These are phyloP conservation scores for Hortiboletus flavorubellus DNA, from an alignment of 768 basidiomycete species.

Conservation along the genomic window DNA sequence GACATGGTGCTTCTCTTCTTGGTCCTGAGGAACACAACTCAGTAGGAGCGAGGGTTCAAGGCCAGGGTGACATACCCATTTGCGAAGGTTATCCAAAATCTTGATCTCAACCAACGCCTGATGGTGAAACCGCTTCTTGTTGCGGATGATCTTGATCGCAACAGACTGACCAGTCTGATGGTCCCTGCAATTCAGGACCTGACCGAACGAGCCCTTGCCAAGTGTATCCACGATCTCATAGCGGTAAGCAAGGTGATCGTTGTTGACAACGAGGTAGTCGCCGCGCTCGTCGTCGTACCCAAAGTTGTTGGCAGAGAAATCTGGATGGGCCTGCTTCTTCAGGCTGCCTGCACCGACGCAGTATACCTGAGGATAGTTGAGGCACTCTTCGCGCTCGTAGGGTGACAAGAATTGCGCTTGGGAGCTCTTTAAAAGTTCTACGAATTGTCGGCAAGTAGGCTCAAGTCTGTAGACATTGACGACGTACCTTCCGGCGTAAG, in stretches of 20 bases:
- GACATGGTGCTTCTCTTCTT: conserved; percentile 95
- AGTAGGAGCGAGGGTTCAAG: background rate
- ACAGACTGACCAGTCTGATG: conserved; percentile 95
- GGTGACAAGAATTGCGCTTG: conserved; percentile 75
- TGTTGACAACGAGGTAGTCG: conserved; percentile 87
- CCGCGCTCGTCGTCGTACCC: conserved; percentile 98
- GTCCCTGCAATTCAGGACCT: conserved; percentile 93
- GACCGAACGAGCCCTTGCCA: conserved; percentile 98
- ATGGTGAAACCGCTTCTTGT: conserved; percentile 98
- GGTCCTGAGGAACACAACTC: conserved; percentile 60
- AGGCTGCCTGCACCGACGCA: conserved; percentile 74
- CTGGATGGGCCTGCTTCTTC: conserved; percentile 78
- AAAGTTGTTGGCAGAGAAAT: conserved; percentile 78
- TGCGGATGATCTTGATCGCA: conserved; percentile 98
- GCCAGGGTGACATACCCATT: conserved; percentile 74
- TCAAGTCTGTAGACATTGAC: background rate
- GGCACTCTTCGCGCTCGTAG: conserved; percentile 88
- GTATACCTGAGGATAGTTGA: conserved; percentile 83
- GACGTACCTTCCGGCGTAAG: conserved; percentile 67
- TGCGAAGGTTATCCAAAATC: conserved; percentile 91
- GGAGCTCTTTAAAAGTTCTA: conserved; percentile 63
- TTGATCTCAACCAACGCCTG: conserved; percentile 99
- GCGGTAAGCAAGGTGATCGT: conserved; percentile 95
- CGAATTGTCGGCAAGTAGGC: conserved; percentile 7
- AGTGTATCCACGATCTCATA: conserved; percentile 91